Base-by-base conservation (phyloP, 164 flowering plant species). In the Chloranthus sessilifolius region DNA sequence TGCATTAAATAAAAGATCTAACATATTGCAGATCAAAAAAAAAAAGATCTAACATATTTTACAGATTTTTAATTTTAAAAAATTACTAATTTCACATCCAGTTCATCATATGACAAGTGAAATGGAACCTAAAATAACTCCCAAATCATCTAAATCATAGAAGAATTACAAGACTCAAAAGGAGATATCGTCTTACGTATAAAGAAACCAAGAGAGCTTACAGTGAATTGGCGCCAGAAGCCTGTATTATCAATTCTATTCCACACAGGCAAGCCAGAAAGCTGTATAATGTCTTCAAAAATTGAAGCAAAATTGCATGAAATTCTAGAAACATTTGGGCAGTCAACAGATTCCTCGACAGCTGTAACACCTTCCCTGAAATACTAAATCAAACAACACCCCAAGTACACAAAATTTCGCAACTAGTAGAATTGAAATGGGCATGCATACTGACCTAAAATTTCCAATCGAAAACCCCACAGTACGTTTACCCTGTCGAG, bases 391-490 rank as follows among this genome's bases (percentile, higher is more conserved):
- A n/a, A n/a, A n/a, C n/a, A n/a, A n/a, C n/a, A n/a, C n/a, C 44
- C 43, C 43, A 65, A 19, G 5, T 1, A 49, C 33, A 36, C 16
- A 35, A 27, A 36, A 25, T 19, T n/a, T n/a, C n/a, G n/a, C n/a
- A n/a, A n/a, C n/a, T n/a, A n/a, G n/a, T n/a, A n/a, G n/a, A 43
- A 61, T 22, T 43, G 24, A 31, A 23, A 30, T 42, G 19, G 12
- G 14, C 28, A 53, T 10, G 26, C 30, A 15, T 3, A 49, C 60
- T 10, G 53, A 92, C 99, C 99, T 83, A 62, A 88, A 92, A 71
- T 88, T 92, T 45, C 99, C 99, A 38, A 92, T 79, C 88, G 76
- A 69, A 66, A 88, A 92, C 3, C 99, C 99, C 42, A 81, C 95
- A 37, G 91, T 92, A 26, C 65, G 72, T 53, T 79, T 88, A 10